Evolutionary conservation across 257 asterid genomes (phyloP), one percentile per base, ranked within the genome.

Genomic region (Datura wrightii): DNA sequence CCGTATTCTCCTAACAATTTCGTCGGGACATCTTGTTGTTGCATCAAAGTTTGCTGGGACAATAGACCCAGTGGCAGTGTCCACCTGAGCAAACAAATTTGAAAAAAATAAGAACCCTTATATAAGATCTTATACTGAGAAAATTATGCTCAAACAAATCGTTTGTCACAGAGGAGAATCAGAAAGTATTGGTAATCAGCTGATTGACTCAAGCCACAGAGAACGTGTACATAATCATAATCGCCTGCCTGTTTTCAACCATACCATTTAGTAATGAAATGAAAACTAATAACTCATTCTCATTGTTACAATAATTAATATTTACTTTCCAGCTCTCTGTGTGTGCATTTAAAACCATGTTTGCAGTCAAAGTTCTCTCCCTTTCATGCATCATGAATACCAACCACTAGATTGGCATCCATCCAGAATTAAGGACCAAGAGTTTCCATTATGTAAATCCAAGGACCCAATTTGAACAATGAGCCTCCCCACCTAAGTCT

Each of bases 21-120:
- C 98, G 85, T 97, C 99, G 24, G 99, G 99, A 89, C 97, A 92
- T 86, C 97, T 92, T 37, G 98, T 88, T 62, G 88, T 89, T 85
- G 85, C 82, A 56, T 93, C 97, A 72, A 93, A 97, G 90, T 87
- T 86, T 86, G 97, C 96, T 52, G 99, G 98, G 79, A 87, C 14
- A 41, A 97, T 87, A 59, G 91, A 86, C 79, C 99, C 99, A 31
- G 86, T 89, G 31, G 93, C 88, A 78, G 95, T 91, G 79, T 95
- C 94, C 41, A 92, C 89, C 99, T 97, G 86, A 72, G 83, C 72
- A 88, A 85, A 84, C 46, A 86, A 79, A 82, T 48, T 79, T 18
- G 59, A 65, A 70, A 37, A 6, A 42, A 9, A 1, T 50, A 13
- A 14, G 63, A 14, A 52, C 52, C 44, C 52, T 34, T 52, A 52